Base-by-base conservation (phyloP, 345 rosid species). In the Gynandropsis gynandra region DNA sequence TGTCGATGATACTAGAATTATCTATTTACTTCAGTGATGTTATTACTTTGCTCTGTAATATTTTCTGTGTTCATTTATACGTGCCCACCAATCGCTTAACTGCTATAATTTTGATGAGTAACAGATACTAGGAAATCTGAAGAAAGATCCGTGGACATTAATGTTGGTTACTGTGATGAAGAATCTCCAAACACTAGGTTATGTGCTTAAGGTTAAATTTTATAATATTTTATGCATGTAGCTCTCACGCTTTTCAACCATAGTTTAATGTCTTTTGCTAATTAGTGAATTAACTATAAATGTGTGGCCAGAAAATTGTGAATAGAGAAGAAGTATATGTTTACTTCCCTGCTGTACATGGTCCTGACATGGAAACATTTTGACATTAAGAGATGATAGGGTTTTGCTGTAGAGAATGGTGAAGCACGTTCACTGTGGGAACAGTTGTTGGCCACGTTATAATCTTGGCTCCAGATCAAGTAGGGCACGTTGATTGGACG, bases 101-200 rank as follows among this genome's bases (percentile, higher is more conserved):
- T 47, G 45, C 60, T 29, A 48, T 32, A 24, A 56, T 7, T 20
- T 52, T 64, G 40, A 50, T 74, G 62, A 42, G 50, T 67, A 65
- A 51, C 90, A 93, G 97, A 63, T 93, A 61, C 56, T 88, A 60
- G 95, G 90, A 56, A 83, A 74, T 59, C 71, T 82, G 83, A 78
- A 63, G 72, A 80, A 69, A 61, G 86, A 78, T 66, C 75, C 97
- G 8, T 76, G 61, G 38, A 69, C 86, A 16, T 65, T 93, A 65
- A 71, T 93, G 90, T 72, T 93, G 66, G 50, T 81, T 67, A 76
- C 95, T 5, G 71, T 93, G 58, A 68, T 78, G 67, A 81, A 74
- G 81, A 93, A 82, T 73, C 82, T 88, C 19, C 85, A 69, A 69
- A 70, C 72, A 52, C 80, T 93, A 70, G 99, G 97, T 37, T 93